Evolutionary conservation across 345 rosid species (phyloP).

Genomic region (Eucalyptus cloeziana): DNA sequence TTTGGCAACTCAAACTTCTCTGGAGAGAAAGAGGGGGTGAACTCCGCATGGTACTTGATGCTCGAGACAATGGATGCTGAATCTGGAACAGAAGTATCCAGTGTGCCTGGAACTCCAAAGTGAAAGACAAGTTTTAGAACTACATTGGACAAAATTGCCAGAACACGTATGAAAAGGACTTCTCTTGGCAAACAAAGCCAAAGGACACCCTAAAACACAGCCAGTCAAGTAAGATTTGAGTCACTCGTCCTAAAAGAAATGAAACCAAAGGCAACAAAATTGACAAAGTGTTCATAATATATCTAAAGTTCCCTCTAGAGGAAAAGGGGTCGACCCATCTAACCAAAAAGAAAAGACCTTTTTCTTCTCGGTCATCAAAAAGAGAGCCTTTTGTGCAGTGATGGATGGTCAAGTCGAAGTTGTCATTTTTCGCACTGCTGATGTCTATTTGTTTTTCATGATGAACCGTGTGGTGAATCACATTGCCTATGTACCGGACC

Average conservation of each 20-base stretch:
- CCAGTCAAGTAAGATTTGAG: neutral
- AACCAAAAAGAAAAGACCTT: neutral
- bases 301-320: neutral
- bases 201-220: neutral
- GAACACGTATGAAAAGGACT: neutral
- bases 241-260: neutral
- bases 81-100: slow-evolving; percentile 14
- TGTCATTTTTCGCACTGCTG: neutral
- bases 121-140: neutral
- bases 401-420: neutral
- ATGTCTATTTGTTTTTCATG: neutral
- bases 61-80: slow-evolving; percentile 29
- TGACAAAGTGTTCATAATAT: neutral
- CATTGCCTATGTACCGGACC: neutral
- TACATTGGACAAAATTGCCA: neutral
- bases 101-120: slow-evolving; percentile 13
- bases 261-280: neutral
- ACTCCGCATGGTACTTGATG: slow-evolving; percentile 45
- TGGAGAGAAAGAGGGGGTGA: slow-evolving; percentile 41
- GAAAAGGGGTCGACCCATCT: neutral
- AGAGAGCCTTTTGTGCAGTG: neutral
- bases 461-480: neutral
- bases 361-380: neutral
- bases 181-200: neutral
- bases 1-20: slow-evolving; percentile 38